phyloP scores from a whole-genome alignment of 495 filamentous ascomycete genomes.

The Trichoderma orchidacearum region DNA sequence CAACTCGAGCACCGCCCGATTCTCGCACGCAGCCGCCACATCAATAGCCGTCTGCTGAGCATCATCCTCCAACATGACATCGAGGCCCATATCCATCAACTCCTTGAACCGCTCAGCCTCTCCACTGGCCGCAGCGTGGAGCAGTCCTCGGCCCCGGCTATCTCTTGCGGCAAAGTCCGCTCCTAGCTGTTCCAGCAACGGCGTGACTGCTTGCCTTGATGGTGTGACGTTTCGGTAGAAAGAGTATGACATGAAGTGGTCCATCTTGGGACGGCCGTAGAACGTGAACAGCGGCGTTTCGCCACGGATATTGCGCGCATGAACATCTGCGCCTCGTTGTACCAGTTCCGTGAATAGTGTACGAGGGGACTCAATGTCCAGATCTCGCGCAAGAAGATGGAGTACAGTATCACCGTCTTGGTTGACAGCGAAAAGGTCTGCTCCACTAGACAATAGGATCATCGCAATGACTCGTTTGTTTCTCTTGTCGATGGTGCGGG shows the following conservation, averaged over 20 bases:
- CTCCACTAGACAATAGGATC: neutral
- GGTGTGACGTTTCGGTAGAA: neutral
- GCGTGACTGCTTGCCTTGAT: neutral
- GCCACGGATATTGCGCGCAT: constrained; percentile 14
- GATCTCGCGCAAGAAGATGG: neutral
- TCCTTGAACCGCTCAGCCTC: constrained; percentile 7
- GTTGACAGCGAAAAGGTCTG: neutral
- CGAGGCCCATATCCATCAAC: constrained; percentile 13
- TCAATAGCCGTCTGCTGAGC: constrained; percentile 13
- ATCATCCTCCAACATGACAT: constrained; percentile 16
- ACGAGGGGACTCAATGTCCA: neutral
- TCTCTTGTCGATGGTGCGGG: neutral
- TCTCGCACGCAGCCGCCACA: constrained; percentile 10
- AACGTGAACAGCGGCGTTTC: constrained; percentile 18
- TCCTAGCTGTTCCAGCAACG: constrained; percentile 2
- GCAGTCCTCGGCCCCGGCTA: constrained; percentile 2
- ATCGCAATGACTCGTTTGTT: too few relatives aligned
- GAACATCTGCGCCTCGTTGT: constrained; percentile 12
- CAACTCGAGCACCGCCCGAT: constrained; percentile 4
- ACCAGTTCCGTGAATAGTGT: neutral
- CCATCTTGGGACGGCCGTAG: neutral
- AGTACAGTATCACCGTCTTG: neutral
- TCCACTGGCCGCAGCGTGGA: constrained; percentile 10
- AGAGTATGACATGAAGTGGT: neutral
- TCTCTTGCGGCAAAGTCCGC: constrained; percentile 6